Base-by-base conservation (phyloP, 352 stramenopile genomes). In the Phytophthora citrophthora region DNA sequence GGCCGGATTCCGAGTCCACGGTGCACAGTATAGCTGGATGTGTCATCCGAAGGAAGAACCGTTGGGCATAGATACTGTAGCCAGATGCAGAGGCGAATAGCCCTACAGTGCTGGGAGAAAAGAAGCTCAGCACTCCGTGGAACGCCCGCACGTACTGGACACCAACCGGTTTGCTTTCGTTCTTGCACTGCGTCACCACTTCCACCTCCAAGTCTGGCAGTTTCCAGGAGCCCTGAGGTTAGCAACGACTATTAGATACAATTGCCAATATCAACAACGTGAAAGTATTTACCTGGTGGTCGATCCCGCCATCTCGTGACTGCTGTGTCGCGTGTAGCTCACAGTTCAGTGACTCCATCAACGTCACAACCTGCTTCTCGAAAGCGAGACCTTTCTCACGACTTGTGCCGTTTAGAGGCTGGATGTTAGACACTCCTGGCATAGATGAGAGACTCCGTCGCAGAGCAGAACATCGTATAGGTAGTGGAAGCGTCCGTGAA, bases 161-260 rank as follows among this genome's bases (percentile, higher is more conserved):
- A 44, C 83, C 74, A 2, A 91, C 83, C 3, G 83, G 80, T 32
- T 89, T 89, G 45, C 64, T 70, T 56, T 91, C 82, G 59, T 89
- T 83, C 73, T 94, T 94, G 75, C 86, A 94, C 56, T 94, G 86
- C 13, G 86, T 93, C 54, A 90, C 80, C 39, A 94, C 69, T 6
- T 89, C 77, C 15, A 94, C 64, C 9, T 78, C 57, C 43, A 76
- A 49, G 46, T 93, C 86, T 3, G 83, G 86, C 8, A 94, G 52
- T 10, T 40, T 69, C 86, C 86, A 94, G 24, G 69, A 69, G 15
- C 83, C 86, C 86, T 94, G 38, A 1, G 4, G 23, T 18, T 46
- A 40, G 44, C 36, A 56, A 23, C 15, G 55, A n/a, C 18, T 3
- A 29, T 72, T 39, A 61, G 18, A 50, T 13, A n/a, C 20, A 20